A percentile compares a stretch with the other conserved stretches of the same genome.
Evolutionary conservation across 2,329 filamentous ascomycete species (phyloP).

Genomic region (Arthrobotrys sphaeroides): DNA sequence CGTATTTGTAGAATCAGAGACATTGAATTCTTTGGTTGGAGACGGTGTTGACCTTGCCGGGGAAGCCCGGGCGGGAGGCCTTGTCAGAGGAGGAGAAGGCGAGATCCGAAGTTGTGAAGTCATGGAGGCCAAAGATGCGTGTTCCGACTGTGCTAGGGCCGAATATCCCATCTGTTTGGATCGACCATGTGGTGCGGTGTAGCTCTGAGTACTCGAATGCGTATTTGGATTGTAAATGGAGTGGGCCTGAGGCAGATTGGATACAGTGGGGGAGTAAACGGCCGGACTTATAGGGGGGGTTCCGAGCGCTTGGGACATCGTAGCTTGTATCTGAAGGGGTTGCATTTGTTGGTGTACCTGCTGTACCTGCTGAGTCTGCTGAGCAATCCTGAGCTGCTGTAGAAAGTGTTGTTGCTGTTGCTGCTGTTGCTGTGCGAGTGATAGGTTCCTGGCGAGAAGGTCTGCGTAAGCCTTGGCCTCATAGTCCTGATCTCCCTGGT

Average conservation of each 20-base stretch:
- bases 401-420: slow-evolving; percentile 58
- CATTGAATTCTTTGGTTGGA: slow-evolving; percentile 18
- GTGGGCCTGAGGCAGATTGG: not conserved
- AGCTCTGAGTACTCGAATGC: not conserved
- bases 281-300: slow-evolving; percentile 58
- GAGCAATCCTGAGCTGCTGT: slow-evolving; percentile 58
- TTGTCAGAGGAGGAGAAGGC: not conserved
- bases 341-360: slow-evolving; percentile 56
- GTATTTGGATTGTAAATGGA: not conserved
- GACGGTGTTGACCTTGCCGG: slow-evolving; percentile 37
- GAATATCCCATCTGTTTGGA: not conserved
- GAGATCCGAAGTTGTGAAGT: slow-evolving; percentile 19
- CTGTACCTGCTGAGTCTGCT: slow-evolving; percentile 50
- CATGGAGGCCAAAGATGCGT: not conserved
- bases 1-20: not conserved
- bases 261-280: slow-evolving; percentile 22
- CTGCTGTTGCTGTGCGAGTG: slow-evolving; percentile 93
- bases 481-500: slow-evolving; percentile 66
- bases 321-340: slow-evolving; percentile 52
- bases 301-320: slow-evolving; percentile 43
- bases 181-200: slow-evolving; percentile 16
- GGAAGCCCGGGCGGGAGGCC: not conserved
- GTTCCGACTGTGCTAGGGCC: not conserved
- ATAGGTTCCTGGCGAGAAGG: slow-evolving; percentile 88
- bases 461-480: slow-evolving; percentile 89